Evolutionary conservation across 164 flowering plant species (phyloP).

Genomic region (Chimonanthus praecox): DNA sequence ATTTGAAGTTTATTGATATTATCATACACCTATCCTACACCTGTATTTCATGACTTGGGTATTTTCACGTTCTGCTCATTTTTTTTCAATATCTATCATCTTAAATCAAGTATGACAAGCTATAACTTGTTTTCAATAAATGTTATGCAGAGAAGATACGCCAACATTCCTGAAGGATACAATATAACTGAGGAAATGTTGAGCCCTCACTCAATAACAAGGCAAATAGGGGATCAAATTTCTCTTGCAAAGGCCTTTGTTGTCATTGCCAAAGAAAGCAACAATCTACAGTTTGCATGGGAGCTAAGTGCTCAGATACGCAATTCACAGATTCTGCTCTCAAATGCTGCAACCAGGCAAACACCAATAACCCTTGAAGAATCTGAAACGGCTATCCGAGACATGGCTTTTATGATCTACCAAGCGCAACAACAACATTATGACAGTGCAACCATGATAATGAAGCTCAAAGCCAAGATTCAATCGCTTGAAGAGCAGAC

Average conservation of each 20-base stretch:
- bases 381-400: constrained; percentile 58
- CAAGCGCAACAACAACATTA: constrained; percentile 80
- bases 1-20: too few relatives aligned
- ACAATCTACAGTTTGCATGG: constrained; percentile 84
- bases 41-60: background rate
- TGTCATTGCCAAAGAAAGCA: constrained; percentile 82
- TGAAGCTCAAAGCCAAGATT: constrained; percentile 70
- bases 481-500: constrained; percentile 71
- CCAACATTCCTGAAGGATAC: constrained; percentile 44
- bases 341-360: constrained; percentile 64
- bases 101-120: background rate
- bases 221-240: constrained; percentile 74
- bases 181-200: constrained; percentile 82
- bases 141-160: constrained; percentile 42
- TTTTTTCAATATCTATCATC: background rate
- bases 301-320: constrained; percentile 87
- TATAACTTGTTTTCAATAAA: background rate
- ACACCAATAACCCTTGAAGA: constrained; percentile 54
- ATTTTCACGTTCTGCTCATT: background rate
- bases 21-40: too few relatives aligned
- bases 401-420: constrained; percentile 69
- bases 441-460: constrained; percentile 76
- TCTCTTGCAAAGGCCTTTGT: constrained; percentile 74
- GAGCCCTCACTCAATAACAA: constrained; percentile 53
- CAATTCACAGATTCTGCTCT: constrained; percentile 67